Percentiles rank a stretch among this genome's conserved stretches.
Evolutionary conservation across 306 rosid genomes (phyloP).

Genomic region (Sicyos baderoa): DNA sequence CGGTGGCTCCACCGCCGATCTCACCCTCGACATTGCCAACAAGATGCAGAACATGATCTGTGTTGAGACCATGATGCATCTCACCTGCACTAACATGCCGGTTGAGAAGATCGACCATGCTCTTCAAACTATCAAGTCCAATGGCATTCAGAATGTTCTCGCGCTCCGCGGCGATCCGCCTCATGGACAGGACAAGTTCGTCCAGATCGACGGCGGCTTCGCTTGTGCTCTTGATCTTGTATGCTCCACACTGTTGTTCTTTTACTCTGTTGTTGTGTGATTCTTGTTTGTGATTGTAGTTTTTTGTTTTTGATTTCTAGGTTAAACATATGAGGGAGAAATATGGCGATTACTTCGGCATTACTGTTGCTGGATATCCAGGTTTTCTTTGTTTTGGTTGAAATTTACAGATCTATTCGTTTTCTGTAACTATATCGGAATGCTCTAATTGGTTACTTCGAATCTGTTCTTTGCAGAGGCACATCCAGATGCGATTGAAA

Average conservation of each 20-base stretch:
- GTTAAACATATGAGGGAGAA: constrained; percentile 69
- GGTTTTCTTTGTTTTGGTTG: constrained; percentile 30
- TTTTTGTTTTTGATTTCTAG: constrained; percentile 25
- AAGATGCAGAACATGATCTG: constrained; percentile 89
- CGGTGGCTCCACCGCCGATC: constrained; percentile 88
- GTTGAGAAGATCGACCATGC: constrained; percentile 89
- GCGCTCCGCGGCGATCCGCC: constrained; percentile 98
- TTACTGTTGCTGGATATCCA: constrained; percentile 97
- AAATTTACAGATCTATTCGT: not conserved
- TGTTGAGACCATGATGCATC: constrained; percentile 95
- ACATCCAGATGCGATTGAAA: constrained; percentile 77
- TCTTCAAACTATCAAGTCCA: constrained; percentile 65
- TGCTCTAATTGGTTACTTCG: not conserved
- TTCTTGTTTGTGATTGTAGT: not conserved
- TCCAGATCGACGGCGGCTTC: constrained; percentile 79
- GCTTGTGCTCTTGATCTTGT: constrained; percentile 92
- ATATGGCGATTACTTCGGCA: constrained; percentile 87
- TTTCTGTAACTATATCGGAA: constrained; percentile 13
- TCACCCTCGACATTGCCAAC: constrained; percentile 78
- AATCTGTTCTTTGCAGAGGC: constrained; percentile 45
- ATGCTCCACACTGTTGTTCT: constrained; percentile 8
- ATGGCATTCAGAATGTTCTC: constrained; percentile 90
- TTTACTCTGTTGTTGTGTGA: too few species aligned
- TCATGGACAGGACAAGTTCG: constrained; percentile 93
- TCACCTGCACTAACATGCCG: constrained; percentile 97